phyloP scores from a whole-genome alignment of 805 yeast species.

The Candida cerambycidarum region DNA sequence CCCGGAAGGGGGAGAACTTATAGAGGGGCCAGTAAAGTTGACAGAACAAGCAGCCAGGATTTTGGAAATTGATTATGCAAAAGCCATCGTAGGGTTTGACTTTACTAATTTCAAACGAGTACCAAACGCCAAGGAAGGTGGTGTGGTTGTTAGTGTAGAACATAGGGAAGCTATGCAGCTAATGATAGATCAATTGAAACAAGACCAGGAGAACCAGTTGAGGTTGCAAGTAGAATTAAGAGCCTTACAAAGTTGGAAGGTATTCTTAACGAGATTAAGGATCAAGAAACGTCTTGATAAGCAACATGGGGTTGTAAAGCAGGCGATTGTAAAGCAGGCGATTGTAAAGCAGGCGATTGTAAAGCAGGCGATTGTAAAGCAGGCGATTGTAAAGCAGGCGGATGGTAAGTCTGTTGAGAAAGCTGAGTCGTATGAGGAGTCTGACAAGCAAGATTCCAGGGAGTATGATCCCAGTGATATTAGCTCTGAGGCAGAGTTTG shows the following conservation, averaged over 20 bases:
- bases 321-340: no score
- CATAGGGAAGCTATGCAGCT: constrained; percentile 57
- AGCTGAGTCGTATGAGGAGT: no score
- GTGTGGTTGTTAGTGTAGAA: constrained; percentile 70
- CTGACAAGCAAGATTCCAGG: no score
- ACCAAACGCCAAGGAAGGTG: constrained; percentile 67
- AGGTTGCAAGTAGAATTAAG: constrained; percentile 44
- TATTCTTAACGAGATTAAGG: constrained; percentile 49
- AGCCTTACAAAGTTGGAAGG: constrained; percentile 55
- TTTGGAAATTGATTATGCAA: constrained; percentile 75
- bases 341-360: no score
- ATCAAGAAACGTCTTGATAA: constrained; percentile 46
- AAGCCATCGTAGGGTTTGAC: constrained; percentile 85
- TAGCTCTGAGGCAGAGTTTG: constrained; percentile 7
- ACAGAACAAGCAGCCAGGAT: constrained; percentile 71
- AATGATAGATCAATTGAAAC: constrained; percentile 49
- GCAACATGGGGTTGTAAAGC: constrained; percentile 48
- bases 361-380: no score
- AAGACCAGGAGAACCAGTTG: constrained; percentile 49
- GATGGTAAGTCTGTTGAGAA: no score
- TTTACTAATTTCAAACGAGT: constrained; percentile 46
- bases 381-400: no score
- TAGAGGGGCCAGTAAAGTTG: constrained; percentile 44
- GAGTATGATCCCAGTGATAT: no score
- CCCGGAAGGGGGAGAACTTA: constrained; percentile 72